A percentile compares a stretch with the other conserved stretches of the same genome.
phyloP scores from a whole-genome alignment of 208 protist species.

The Endotrypanum monterogeii region DNA sequence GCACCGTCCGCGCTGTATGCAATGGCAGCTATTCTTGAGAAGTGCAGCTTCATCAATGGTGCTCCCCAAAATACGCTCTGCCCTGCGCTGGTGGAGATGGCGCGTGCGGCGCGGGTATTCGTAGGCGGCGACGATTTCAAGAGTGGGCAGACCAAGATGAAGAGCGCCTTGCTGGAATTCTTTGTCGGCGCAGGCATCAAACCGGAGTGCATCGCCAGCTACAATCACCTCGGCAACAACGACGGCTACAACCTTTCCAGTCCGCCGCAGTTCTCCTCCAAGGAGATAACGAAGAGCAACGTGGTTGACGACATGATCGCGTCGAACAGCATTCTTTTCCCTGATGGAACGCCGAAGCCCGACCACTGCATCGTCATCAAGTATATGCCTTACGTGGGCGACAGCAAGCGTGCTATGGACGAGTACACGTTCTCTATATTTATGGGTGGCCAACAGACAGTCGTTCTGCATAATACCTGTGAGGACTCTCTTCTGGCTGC shows the following conservation, averaged over 20 bases:
- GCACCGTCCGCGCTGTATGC: slow-evolving; percentile 97
- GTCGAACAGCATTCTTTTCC: slow-evolving; percentile 96
- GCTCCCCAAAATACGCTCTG: slow-evolving; percentile 99
- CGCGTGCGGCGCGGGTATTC: slow-evolving; percentile 85
- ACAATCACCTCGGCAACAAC: slow-evolving; percentile 99
- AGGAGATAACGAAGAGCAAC: slow-evolving; percentile 99
- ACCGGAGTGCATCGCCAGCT: slow-evolving; percentile 84
- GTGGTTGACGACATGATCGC: slow-evolving; percentile 99
- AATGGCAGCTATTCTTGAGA: slow-evolving; percentile 97
- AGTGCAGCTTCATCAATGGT: slow-evolving; percentile 98
- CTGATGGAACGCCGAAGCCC: slow-evolving; percentile 86
- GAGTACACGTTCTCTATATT: slow-evolving; percentile 99
- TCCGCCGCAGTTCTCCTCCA: slow-evolving; percentile 97
- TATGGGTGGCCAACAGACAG: slow-evolving; percentile 96
- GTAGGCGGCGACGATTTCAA: slow-evolving; percentile 99
- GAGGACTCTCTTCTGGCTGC: slow-evolving; percentile 99
- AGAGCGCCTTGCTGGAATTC: slow-evolving; percentile 98
- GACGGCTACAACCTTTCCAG: slow-evolving; percentile 98
- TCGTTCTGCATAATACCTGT: slow-evolving; percentile 98
- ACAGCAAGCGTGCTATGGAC: slow-evolving; percentile 98
- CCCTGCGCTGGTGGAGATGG: slow-evolving; percentile 94
- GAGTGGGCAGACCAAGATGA: slow-evolving; percentile 99
- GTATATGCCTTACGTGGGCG: slow-evolving; percentile 98
- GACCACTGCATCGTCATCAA: slow-evolving; percentile 99
- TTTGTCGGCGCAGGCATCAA: slow-evolving; percentile 95